These are phyloP conservation scores for Gaeumannomyces sp. DNA, from an alignment of 2,329 filamentous ascomycete genomes.

Conservation along the genomic window DNA sequence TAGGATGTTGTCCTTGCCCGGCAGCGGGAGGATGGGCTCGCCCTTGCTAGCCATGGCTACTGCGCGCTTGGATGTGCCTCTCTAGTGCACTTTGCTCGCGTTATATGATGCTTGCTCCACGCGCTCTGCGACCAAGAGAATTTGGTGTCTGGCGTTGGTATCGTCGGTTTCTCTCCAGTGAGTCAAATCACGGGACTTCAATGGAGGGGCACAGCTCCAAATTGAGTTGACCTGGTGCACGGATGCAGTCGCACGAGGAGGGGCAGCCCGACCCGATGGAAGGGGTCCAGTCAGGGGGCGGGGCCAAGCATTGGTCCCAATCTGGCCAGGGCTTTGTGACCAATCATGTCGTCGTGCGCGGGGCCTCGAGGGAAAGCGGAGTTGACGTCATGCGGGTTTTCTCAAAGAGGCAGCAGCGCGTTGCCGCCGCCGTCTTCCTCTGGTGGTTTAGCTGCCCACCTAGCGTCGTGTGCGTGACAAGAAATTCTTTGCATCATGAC, in stretches of 20 bases:
- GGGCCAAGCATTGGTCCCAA: background rate
- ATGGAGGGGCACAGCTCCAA: background rate
- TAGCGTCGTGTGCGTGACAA: too few relatives aligned
- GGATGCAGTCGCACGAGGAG: background rate
- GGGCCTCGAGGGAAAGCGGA: background rate
- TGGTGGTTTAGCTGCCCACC: background rate
- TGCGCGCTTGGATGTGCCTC: background rate
- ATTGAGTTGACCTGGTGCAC: background rate
- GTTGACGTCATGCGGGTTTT: background rate
- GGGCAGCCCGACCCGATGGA: background rate
- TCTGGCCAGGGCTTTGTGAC: background rate
- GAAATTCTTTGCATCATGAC: background rate
- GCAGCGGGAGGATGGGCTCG: conserved; percentile 6
- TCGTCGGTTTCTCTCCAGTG: background rate
- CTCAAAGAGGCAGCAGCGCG: background rate
- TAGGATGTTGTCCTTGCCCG: conserved; percentile 59
- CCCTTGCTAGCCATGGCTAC: conserved; percentile 6
- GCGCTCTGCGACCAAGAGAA: background rate
- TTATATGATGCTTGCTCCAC: background rate
- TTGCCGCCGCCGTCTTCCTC: background rate
- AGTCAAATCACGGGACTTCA: background rate
- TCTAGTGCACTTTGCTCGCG: background rate
- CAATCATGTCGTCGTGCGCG: background rate
- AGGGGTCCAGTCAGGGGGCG: background rate
- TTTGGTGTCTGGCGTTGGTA: background rate